Base-by-base conservation (phyloP, 1,284 basidiomycete species). In the Anthracocystis panici-leucophaei region DNA sequence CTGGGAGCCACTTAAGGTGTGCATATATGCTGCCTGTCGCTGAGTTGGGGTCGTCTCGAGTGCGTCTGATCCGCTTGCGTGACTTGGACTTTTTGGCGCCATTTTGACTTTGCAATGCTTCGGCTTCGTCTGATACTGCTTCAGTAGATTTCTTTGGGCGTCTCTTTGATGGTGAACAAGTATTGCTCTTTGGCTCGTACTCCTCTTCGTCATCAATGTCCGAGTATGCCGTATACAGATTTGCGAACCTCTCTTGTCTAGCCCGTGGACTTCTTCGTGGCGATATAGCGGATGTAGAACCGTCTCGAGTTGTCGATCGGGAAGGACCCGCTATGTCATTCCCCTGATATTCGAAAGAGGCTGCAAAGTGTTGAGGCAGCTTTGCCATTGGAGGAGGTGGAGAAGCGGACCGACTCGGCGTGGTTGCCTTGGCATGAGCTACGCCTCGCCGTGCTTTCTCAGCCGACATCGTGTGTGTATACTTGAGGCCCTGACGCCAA, bases 21-120 rank as follows among this genome's bases (percentile, higher is more conserved):
- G 75, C 57, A 27, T 77, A 77, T 11, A 66, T 65, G 62, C 65
- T 69, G 11, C 69, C 70, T 1, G 62, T 11, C 2, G 57, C 64
- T n/a, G 73, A 75, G 46, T 68, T 67, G 49, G 74, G 74, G 29
- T 76, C 69, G 20, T 76, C 74, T 42, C 69, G 42, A 4, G 58
- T 65, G 16, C 74, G 44, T 35, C 42, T 38, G 50, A 68, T 76
- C 27, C 69, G 44, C 41, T 76, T 72, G 46, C 74, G 61, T n/a
- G 49, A 31, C 25, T 53, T 66, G 11, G 35, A 18, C 16, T 52
- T 51, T 10, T 21, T 49, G 21, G 21, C 21, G 9, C 42, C 21
- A 6, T 16, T 44, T n/a, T 55, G 20, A 20, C 23, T 12, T 23
- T 25, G 29, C 14, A 16, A 16, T 16, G 8, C 51, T 16, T 46